These are phyloP conservation scores for Exophiala aquamarina DNA, from an alignment of 2,329 filamentous ascomycete genomes.

Conservation along the genomic window DNA sequence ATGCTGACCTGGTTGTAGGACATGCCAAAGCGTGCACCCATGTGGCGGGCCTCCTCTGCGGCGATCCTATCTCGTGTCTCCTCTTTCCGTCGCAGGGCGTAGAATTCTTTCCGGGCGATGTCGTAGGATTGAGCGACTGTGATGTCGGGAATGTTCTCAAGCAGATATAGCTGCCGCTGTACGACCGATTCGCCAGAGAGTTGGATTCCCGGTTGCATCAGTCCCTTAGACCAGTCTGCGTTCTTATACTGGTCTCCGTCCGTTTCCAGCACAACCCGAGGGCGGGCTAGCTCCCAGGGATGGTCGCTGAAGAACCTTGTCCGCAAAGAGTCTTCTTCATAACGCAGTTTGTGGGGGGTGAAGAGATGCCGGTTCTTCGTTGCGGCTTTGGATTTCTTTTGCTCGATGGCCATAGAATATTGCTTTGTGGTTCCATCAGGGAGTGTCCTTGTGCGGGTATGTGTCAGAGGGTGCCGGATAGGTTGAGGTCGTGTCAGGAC, in stretches of 20 bases:
- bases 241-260: conserved; percentile 77
- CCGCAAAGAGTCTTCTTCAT: conserved; percentile 81
- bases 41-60: conserved; percentile 79
- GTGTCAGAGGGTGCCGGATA: conserved; percentile 43
- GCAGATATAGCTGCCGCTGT: conserved; percentile 85
- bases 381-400: conserved; percentile 46
- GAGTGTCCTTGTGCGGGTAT: conserved; percentile 38
- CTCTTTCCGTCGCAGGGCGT: conserved; percentile 75
- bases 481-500: conserved; percentile 59
- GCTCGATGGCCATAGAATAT: conserved; percentile 18
- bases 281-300: conserved; percentile 93
- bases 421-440: conserved; percentile 23
- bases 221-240: conserved; percentile 57
- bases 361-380: conserved; percentile 70
- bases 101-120: conserved; percentile 83
- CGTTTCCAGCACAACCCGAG: conserved; percentile 78
- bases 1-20: conserved; percentile 73
- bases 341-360: conserved; percentile 73
- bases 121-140: conserved; percentile 76
- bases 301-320: conserved; percentile 87
- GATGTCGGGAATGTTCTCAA: conserved; percentile 62
- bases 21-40: conserved; percentile 87
- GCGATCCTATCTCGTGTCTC: conserved; percentile 82
- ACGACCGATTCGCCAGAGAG: conserved; percentile 90
- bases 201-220: conserved; percentile 72